These are phyloP conservation scores for Saturnispora sekii DNA, from an alignment of 805 yeast species.

Conservation along the genomic window DNA sequence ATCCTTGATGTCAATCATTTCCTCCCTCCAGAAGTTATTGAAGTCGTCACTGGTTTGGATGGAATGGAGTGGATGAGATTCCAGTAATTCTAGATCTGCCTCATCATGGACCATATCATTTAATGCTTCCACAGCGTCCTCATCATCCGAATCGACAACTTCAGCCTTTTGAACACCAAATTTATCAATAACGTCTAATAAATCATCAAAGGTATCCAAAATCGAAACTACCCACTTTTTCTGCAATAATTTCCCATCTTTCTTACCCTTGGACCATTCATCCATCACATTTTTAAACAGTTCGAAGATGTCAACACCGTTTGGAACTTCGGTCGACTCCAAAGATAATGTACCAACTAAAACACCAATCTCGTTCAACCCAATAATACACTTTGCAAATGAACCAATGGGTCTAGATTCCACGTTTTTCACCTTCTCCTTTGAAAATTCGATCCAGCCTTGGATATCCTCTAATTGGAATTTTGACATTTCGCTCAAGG, in stretches of 20 bases:
- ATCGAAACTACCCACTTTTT: conserved; percentile 35
- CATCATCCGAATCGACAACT: conserved; percentile 51
- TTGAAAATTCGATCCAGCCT: conserved; percentile 54
- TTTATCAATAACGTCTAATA: conserved; percentile 55
- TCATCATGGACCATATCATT: conserved; percentile 7
- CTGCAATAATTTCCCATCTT: conserved; percentile 14
- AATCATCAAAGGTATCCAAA: conserved; percentile 53
- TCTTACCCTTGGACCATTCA: conserved; percentile 31
- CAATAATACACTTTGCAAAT: conserved; percentile 46
- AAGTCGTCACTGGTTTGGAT: conserved; percentile 31
- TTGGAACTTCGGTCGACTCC: conserved; percentile 8
- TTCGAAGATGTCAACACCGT: conserved; percentile 31
- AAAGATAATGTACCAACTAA: conserved; percentile 30
- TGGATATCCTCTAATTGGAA: conserved; percentile 30
- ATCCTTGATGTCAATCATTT: conserved; percentile 22
- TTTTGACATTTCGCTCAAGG: conserved; percentile 54
- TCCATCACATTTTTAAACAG: conserved; percentile 38
- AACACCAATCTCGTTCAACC: conserved; percentile 50
- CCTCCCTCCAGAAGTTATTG: conserved; percentile 49
- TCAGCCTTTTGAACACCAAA: conserved; percentile 54
- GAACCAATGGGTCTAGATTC: conserved; percentile 37
- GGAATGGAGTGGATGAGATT: conserved; percentile 47
- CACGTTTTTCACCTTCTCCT: conserved; percentile 61
- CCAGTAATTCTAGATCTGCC: conserved; percentile 30
- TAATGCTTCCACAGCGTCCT: conserved; percentile 27